phyloP scores from a whole-genome alignment of 148 eudicot species.

The Rhododendron henanense region DNA sequence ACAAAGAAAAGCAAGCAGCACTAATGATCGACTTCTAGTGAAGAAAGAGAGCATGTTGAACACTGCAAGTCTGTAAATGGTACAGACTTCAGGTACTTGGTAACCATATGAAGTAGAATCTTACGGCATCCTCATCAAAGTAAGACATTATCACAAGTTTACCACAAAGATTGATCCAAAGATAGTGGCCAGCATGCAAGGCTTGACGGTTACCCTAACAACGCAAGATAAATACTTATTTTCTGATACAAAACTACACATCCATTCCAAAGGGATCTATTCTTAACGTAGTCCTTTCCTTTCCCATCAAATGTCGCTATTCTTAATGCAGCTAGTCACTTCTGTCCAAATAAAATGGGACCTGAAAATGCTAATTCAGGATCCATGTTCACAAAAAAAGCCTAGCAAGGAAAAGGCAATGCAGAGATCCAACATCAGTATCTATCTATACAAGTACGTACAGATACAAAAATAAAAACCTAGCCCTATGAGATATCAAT shows the following conservation, averaged over 20 bases:
- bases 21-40: not conserved
- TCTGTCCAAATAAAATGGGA: not conserved
- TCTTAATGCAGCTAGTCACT: not conserved
- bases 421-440: not conserved
- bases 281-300: not conserved
- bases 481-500: not conserved
- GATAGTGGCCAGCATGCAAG: not conserved
- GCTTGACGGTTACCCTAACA: not conserved
- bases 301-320: not conserved
- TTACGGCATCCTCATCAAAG: not conserved
- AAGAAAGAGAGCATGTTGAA: not conserved
- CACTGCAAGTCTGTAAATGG: not conserved
- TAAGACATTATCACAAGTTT: not conserved
- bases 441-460: not conserved
- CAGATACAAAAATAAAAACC: not conserved
- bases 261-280: not conserved
- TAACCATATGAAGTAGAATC: not conserved
- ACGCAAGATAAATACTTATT: not conserved
- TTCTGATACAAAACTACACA: not conserved
- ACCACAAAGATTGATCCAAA: not conserved
- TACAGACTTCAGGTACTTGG: not conserved
- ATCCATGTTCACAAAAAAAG: not conserved
- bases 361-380: not conserved
- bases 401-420: not conserved
- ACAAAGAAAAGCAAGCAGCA: not conserved